Evolutionary conservation across 768 basidiomycete genomes (phyloP).

Genomic region (Termitomyces sp.): DNA sequence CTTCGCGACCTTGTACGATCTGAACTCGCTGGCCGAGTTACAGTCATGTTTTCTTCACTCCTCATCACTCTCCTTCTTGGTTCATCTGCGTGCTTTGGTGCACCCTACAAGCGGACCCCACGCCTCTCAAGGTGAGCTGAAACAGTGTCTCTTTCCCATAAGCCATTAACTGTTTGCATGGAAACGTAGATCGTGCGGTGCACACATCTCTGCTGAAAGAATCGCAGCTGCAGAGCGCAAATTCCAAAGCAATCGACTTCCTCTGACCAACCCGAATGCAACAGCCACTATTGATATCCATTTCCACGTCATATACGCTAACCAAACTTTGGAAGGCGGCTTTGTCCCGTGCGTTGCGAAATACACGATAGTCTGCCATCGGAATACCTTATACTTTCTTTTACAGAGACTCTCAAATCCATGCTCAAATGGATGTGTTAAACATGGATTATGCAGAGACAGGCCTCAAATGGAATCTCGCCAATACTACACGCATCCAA

Average conservation of each 20-base stretch:
- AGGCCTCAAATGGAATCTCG: constrained; percentile 37
- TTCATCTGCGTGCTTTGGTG: constrained; percentile 13
- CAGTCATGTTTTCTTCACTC: constrained; percentile 14
- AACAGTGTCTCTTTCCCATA: too few species aligned
- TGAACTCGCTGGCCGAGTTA: constrained; percentile 9
- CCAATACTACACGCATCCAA: constrained; percentile 35
- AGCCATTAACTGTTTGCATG: neutral
- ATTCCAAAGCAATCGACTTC: constrained; percentile 31
- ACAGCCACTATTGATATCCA: constrained; percentile 33
- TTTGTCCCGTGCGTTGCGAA: constrained; percentile 31
- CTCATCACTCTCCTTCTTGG: constrained; percentile 14
- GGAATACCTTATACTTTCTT: neutral
- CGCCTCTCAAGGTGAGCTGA: neutral
- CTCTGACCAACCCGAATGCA: constrained; percentile 21
- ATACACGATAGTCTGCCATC: neutral
- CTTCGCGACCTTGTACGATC: constrained; percentile 10
- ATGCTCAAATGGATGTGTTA: constrained; percentile 32
- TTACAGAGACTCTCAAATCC: constrained; percentile 25
- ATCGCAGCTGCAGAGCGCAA: constrained; percentile 31
- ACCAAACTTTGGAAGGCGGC: constrained; percentile 34
- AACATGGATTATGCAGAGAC: constrained; percentile 37
- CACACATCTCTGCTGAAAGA: constrained; percentile 28
- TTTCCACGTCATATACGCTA: constrained; percentile 41
- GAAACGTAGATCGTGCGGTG: constrained; percentile 31
- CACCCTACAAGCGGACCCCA: constrained; percentile 7